Base-by-base conservation (phyloP, 2,329 filamentous ascomycete species). In the Arthrinium puccinioides region DNA sequence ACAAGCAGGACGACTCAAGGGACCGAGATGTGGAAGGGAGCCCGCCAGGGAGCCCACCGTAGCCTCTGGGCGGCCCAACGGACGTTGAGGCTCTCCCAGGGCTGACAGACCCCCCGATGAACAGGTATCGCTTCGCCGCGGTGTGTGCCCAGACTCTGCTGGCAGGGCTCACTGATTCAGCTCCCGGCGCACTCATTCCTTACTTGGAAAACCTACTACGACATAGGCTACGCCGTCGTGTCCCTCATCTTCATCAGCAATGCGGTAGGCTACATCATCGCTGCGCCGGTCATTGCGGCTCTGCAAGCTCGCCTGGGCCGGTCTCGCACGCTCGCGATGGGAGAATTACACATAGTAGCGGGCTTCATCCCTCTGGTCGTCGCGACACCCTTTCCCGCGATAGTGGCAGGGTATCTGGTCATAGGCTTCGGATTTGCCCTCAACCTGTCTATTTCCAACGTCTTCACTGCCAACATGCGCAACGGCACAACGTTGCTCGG, bases 201-300 rank as follows among this genome's bases (percentile, higher is more conserved):
- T 87, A 87, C 52, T 84, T 94, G 58, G 84, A 90, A 55, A 68
- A 27, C 13, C 15, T 58, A 83, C 50, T 92, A 90, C 53, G 47
- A 69, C 40, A 86, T 92, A 39, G 82, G 81, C 28, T 90, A 92
- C 56, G 82, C 79, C 3, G 61, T 86, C 9, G 84, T 92, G 4
- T 90, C 87, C 2, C 66, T 90, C 25, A 84, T 94, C 51, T 94
- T 90, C 63, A 73, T 92, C 21, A 75, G 81, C 29, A 85, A 85
- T 49, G 85, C 86, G 0, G 46, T 82, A 4, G 87, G 87, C 13
- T 94, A 87, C 62, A 79, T 94, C 51, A 57, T 72, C 9, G 82
- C 83, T 1, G 86, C 86, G 1, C 74, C 81, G 24, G 67, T 82
- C 43, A 72, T 82, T n/a, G 81, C 88, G 50, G 57, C 63, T 1